Base-by-base conservation (phyloP, 768 basidiomycete species). In the Mrakia blollopis region DNA sequence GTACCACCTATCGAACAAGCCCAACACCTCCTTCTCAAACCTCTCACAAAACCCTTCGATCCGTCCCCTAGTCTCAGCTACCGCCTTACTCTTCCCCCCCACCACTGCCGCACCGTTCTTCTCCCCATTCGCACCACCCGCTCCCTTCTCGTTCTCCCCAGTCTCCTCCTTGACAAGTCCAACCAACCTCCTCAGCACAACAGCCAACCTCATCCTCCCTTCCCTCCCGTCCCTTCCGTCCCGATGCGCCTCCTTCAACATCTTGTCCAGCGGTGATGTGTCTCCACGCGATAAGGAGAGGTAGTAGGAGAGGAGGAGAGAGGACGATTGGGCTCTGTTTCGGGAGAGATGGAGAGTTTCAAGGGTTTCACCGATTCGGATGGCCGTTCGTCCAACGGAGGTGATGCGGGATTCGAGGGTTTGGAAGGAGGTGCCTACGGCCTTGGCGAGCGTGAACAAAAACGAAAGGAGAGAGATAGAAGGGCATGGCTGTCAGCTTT, bases 1-100 rank as follows among this genome's bases (percentile, higher is more conserved):
- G 84, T 98, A 99, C 81, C 92, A 95, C 80, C 91, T 86, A 83
- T 99, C 97, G 82, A 99, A 99, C 60, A 98, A 86, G 81, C 92
- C 90, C 73, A 99, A 88, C 89, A 98, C 96, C 82, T 98, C 96
- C 85, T 96, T 98, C 84, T 99, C 97, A 79, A 98, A 98, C 83
- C 91, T 93, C 85, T 99, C 97, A 85, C 97, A 97, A 80, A 98
- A 98, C 82, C 91, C 92, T 81, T 98, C 96, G 78, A 99, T 94
- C 76, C 87, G 90, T 82, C 97, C 94, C 78, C 92, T 87, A 2
- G 94, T 94, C 91, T 95, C 81, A 4, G 35, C 76, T 2, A 61
- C 70, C 18, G 71, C 76, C 23, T 37, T 30, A 44, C 76, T 72
- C 18, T 71, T 37, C 18, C 60, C 75, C 62, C 25, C 68, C 6